Evolutionary conservation across 805 yeast species (phyloP).

Genomic region (Candida jianshihensis): DNA sequence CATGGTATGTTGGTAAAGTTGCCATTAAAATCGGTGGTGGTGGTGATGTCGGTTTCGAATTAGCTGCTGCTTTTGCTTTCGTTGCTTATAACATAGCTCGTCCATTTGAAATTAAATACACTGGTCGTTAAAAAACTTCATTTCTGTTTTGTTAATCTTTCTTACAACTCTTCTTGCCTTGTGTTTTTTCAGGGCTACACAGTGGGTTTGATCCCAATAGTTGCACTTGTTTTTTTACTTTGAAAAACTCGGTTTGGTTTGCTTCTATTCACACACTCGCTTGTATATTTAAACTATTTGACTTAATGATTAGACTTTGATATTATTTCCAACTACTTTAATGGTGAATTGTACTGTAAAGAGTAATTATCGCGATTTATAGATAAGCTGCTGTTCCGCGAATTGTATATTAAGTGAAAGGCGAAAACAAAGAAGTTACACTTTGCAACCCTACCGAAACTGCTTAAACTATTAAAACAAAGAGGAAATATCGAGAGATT

Average conservation of each 20-base stretch:
- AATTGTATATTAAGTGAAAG: too few relatives aligned
- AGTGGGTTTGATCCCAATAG: background rate
- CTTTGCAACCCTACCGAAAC: too few relatives aligned
- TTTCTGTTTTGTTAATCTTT: background rate
- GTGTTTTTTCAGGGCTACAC: background rate
- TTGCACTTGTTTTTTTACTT: background rate
- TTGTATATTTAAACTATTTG: too few relatives aligned
- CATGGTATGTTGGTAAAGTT: conserved; percentile 73
- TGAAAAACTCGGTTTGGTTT: background rate
- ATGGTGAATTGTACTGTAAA: too few relatives aligned
- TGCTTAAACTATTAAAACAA: too few relatives aligned
- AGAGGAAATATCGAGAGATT: too few relatives aligned
- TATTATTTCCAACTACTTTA: too few relatives aligned
- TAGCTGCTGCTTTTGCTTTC: conserved; percentile 62
- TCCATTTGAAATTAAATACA: conserved; percentile 59
- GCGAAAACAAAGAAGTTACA: too few relatives aligned
- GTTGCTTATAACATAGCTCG: conserved; percentile 51
- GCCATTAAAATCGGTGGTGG: conserved; percentile 60
- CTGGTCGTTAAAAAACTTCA: conserved; percentile 29
- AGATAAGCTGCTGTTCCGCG: too few relatives aligned
- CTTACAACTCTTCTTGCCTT: background rate
- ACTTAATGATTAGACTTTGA: too few relatives aligned
- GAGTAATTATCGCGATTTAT: too few relatives aligned
- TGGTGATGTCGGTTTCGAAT: conserved; percentile 84
- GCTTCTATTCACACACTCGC: background rate